Conservation (phyloP, 495 filamentous ascomycete genomes). For the Aspergillus homomorphus region DNA sequence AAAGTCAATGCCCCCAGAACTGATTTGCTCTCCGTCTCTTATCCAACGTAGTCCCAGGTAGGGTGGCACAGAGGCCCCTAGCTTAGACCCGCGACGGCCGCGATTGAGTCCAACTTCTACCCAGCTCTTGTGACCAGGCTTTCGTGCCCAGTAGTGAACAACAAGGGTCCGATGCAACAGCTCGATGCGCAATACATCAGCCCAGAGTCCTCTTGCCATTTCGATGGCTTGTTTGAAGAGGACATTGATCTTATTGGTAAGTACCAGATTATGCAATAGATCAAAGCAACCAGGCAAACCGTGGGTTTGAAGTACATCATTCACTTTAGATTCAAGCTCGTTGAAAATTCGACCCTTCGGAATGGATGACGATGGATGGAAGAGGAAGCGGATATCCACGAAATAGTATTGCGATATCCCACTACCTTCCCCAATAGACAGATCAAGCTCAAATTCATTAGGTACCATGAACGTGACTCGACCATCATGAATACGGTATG, state of each 20-base stretch:
- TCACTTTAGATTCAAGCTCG: slow-evolving; percentile 66
- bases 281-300: slow-evolving; percentile 77
- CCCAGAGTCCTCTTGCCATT: slow-evolving; percentile 67
- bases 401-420: slow-evolving; percentile 81
- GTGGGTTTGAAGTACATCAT: slow-evolving; percentile 58
- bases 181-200: slow-evolving; percentile 69
- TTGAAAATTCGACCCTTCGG: slow-evolving; percentile 55
- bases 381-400: slow-evolving; percentile 84
- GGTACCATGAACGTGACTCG: slow-evolving; percentile 80
- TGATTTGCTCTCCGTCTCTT: slow-evolving; percentile 69
- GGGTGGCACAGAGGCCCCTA: slow-evolving; percentile 30
- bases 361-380: slow-evolving; percentile 63
- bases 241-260: slow-evolving; percentile 83
- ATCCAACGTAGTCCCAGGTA: slow-evolving; percentile 76
- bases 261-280: slow-evolving; percentile 75
- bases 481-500: slow-evolving; percentile 73
- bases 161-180: slow-evolving; percentile 72
- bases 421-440: slow-evolving; percentile 81
- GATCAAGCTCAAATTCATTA: slow-evolving; percentile 88
- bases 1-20: slow-evolving; percentile 60
- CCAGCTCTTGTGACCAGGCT: slow-evolving; percentile 74
- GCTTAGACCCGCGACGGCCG: slow-evolving; percentile 41
- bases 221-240: slow-evolving; percentile 72
- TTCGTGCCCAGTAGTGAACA: slow-evolving; percentile 83
- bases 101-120: slow-evolving; percentile 79